These are phyloP conservation scores for Penicillium pancosmium DNA, from an alignment of 495 filamentous ascomycete species.

Conservation along the genomic window DNA sequence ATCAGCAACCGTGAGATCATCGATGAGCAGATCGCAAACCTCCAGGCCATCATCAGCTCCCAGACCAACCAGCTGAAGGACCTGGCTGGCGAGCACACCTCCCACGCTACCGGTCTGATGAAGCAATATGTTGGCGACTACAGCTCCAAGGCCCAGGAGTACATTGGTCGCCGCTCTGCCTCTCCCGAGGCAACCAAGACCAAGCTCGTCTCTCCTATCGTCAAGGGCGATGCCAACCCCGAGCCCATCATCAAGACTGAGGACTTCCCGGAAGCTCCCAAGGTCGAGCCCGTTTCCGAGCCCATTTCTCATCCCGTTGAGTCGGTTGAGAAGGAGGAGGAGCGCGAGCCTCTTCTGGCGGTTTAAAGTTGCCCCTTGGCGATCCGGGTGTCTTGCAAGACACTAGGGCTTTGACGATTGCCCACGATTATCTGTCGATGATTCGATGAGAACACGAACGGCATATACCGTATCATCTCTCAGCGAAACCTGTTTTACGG, in stretches of 20 bases:
- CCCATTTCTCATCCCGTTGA: constrained; percentile 37
- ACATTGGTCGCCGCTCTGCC: constrained; percentile 60
- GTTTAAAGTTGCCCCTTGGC: constrained; percentile 22
- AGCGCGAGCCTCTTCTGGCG: constrained; percentile 43
- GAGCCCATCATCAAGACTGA: constrained; percentile 46
- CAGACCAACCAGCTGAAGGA: constrained; percentile 82
- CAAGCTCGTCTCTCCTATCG: constrained; percentile 24
- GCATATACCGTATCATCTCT: not conserved
- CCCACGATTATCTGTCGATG: not conserved
- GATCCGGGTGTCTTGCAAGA: not conserved
- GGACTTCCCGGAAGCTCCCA: constrained; percentile 64
- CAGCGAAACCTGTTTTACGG: not conserved
- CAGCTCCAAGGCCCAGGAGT: constrained; percentile 78
- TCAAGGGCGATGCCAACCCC: constrained; percentile 59
- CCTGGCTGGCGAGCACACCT: constrained; percentile 79
- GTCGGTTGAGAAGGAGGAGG: constrained; percentile 23
- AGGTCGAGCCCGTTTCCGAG: constrained; percentile 50
- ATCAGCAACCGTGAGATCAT: constrained; percentile 92
- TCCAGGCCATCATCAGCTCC: constrained; percentile 68
- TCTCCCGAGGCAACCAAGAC: constrained; percentile 47
- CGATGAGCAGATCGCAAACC: constrained; percentile 77
- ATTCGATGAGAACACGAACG: not conserved
- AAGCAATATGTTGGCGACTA: constrained; percentile 84
- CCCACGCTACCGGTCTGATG: constrained; percentile 71
- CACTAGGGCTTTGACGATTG: constrained; percentile 1